Percentiles rank a stretch among this genome's conserved stretches.
Evolutionary conservation across 345 rosid genomes (phyloP).

Genomic region (Populus deltoides): DNA sequence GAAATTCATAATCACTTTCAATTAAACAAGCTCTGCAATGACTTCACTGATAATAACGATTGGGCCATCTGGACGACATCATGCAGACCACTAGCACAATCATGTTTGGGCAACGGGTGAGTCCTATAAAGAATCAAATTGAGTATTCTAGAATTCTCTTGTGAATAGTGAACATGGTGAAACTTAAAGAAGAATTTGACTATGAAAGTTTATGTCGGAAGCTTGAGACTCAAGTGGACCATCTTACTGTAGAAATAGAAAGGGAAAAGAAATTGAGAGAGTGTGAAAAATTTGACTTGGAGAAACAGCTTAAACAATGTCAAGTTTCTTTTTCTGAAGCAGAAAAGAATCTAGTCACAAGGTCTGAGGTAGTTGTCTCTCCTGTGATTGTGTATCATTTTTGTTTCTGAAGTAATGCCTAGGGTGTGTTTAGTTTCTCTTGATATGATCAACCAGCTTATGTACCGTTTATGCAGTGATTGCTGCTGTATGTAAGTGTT

Average conservation of each 20-base stretch:
- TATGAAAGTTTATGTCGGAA: slow-evolving; percentile 86
- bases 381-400: slow-evolving; percentile 21
- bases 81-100: slow-evolving; percentile 84
- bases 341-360: slow-evolving; percentile 46
- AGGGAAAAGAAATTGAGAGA: slow-evolving; percentile 70
- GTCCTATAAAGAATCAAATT: slow-evolving; percentile 21
- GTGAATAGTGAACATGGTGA: slow-evolving; percentile 68
- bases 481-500: slow-evolving; percentile 6
- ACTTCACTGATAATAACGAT: slow-evolving; percentile 85
- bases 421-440: not conserved
- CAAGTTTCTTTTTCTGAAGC: slow-evolving; percentile 47
- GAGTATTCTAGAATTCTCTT: not conserved
- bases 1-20: slow-evolving; percentile 9
- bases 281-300: slow-evolving; percentile 52
- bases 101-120: slow-evolving; percentile 92
- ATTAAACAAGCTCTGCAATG: slow-evolving; percentile 74
- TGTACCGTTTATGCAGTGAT: not conserved
- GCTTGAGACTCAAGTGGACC: slow-evolving; percentile 77
- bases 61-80: slow-evolving; percentile 79
- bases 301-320: slow-evolving; percentile 54
- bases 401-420: not conserved
- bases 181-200: slow-evolving; percentile 92
- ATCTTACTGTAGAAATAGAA: slow-evolving; percentile 82
- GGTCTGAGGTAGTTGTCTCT: slow-evolving; percentile 73
- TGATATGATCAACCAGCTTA: not conserved